Percentiles rank a stretch among this genome's conserved stretches.
phyloP scores from a whole-genome alignment of 208 protist species.

The Crithidia expoeki region DNA sequence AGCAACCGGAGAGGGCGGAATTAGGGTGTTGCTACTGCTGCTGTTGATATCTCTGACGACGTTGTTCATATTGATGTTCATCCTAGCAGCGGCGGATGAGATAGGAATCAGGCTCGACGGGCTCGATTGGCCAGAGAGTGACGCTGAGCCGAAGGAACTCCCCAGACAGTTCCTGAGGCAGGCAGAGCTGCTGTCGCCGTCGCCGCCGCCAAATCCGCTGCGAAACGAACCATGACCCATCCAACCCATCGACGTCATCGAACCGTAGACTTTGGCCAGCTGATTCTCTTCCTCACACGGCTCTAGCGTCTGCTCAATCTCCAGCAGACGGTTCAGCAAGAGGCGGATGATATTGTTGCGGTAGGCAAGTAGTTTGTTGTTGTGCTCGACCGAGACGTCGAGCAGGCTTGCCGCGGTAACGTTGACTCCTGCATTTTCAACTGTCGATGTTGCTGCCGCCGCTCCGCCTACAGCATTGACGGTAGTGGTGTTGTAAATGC shows the following conservation, averaged over 20 bases:
- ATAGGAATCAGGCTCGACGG: conserved; percentile 9
- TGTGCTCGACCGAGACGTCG: conserved; percentile 34
- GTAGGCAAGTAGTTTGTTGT: conserved; percentile 72
- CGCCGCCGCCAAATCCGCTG: neutral
- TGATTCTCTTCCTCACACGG: conserved; percentile 27
- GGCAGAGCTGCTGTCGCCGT: no score
- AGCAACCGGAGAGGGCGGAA: conserved; percentile 1
- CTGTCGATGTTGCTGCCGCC: neutral
- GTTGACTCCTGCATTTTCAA: no score
- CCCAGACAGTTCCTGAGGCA: neutral
- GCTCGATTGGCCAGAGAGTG: conserved; percentile 9
- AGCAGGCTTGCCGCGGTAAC: neutral
- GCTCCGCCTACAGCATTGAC: neutral
- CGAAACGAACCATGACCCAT: neutral
- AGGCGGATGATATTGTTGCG: conserved; percentile 73
- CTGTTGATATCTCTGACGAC: neutral
- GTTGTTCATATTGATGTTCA: no score
- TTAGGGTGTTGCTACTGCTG: neutral
- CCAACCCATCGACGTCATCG: neutral
- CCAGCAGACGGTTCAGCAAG: conserved; percentile 61
- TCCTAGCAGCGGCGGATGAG: neutral
- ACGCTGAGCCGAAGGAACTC: conserved; percentile 20
- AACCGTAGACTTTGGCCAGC: neutral
- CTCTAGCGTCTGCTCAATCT: conserved; percentile 73
- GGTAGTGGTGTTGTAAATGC: no score